phyloP scores from a whole-genome alignment of 2,329 filamentous ascomycete genomes.

The Botrytis cinerea region DNA sequence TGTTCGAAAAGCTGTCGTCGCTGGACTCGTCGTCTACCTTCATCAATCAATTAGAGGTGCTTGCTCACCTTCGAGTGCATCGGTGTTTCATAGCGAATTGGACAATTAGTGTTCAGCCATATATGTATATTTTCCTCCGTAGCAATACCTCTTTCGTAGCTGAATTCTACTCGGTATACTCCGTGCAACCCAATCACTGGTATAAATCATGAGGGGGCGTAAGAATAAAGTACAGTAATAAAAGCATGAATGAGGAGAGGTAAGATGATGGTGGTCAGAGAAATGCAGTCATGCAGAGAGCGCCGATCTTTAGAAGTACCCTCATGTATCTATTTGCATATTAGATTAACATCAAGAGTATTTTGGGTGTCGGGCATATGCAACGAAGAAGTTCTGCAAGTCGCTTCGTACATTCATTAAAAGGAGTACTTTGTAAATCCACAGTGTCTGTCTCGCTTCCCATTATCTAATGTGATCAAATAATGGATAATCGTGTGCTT shows the following conservation, averaged over 20 bases:
- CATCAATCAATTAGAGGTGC: background rate
- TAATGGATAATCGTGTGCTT: background rate
- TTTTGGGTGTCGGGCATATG: background rate
- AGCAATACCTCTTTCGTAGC: background rate
- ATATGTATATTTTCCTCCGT: background rate
- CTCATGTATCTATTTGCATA: background rate
- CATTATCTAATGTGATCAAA: background rate
- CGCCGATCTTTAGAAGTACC: background rate
- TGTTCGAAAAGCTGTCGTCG: background rate
- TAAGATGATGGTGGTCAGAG: conserved; percentile 19
- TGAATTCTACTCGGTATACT: conserved; percentile 17
- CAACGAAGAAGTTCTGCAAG: background rate
- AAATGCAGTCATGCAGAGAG: conserved; percentile 16
- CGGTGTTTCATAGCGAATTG: conserved; percentile 18
- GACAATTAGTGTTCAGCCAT: conserved; percentile 11
- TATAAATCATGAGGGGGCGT: background rate
- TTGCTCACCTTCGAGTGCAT: background rate
- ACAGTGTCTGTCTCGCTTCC: background rate
- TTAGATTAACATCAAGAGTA: background rate
- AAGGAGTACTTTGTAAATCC: background rate
- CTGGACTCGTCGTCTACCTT: background rate
- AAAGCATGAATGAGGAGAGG: background rate
- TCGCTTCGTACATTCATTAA: background rate
- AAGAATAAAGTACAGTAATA: conserved; percentile 2
- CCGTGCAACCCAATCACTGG: background rate